A percentile compares a stretch with the other conserved stretches of the same genome.
Conservation (phyloP, 2,329 filamentous ascomycete genomes). For the Penicillium sp. region DNA sequence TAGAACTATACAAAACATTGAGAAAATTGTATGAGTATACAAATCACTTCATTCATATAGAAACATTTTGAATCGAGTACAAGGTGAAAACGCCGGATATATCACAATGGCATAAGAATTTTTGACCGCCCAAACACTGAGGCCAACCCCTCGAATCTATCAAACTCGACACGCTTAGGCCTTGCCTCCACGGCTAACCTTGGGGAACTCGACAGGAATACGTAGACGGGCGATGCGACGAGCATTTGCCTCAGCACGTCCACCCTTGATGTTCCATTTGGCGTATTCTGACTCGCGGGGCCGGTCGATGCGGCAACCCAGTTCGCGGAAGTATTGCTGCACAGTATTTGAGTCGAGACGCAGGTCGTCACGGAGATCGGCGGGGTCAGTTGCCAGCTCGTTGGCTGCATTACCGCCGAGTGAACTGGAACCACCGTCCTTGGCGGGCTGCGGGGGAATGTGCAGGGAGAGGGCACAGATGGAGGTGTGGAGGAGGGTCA, state of each 20-base stretch:
- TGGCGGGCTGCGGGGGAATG: conserved; percentile 43
- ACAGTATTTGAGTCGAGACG: conserved; percentile 37
- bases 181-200: conserved; percentile 47
- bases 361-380: conserved; percentile 47
- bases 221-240: conserved; percentile 66
- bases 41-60: conserved; percentile 13
- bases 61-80: conserved; percentile 6
- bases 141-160: conserved; percentile 4
- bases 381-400: conserved; percentile 44
- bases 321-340: conserved; percentile 46
- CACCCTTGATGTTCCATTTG: conserved; percentile 53
- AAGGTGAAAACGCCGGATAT: conserved; percentile 19
- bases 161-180: conserved; percentile 17
- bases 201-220: conserved; percentile 82
- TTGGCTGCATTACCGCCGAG: conserved; percentile 37
- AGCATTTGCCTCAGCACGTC: conserved; percentile 57
- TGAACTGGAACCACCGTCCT: conserved; percentile 36
- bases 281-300: conserved; percentile 42
- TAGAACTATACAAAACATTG: not conserved
- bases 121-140: conserved; percentile 4
- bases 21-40: not conserved
- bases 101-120: conserved; percentile 15
- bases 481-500: conserved; percentile 46
- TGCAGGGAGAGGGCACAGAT: conserved; percentile 49
- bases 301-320: conserved; percentile 47